Base-by-base conservation (phyloP, 129 eudicot species). In the Escallonia rubra region DNA sequence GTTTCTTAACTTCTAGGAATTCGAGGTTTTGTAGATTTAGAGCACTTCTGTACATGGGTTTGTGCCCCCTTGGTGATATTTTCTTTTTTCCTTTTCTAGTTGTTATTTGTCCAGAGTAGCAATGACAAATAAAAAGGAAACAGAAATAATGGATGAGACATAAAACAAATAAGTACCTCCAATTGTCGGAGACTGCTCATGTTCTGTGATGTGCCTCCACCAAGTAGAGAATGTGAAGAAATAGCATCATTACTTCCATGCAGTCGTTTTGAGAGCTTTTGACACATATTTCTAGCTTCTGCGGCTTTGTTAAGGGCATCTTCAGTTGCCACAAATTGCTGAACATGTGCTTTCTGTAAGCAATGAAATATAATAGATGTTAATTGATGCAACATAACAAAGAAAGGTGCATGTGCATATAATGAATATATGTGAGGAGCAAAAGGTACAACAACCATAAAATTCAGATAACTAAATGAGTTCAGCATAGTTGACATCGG, bases 271-370 rank as follows among this genome's bases (percentile, higher is more conserved):
- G 87, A 65, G 59, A 94, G 93, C 68, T 79, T 81, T 67, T 89
- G 88, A 51, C 82, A 85, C 67, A 40, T 43, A 53, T 60, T 87
- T 69, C 86, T 83, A 59, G 99, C 99, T 70, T 93, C 99, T 58
- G 95, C 90, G 72, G 93, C 99, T 84, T 85, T 89, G 76, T 94
- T 94, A 14, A 87, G 83, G 55, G 93, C 88, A 87, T 94, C 97
- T 78, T 94, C 99, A 71, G 96, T 94, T 40, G 99, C 97, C 80
- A 89, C 71, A 82, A 89, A 94, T 78, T 89, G 86, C 71, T 89
- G 93, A 59, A 89, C 89, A 76, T 94, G 99, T 68, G 95, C 99
- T 87, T 94, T 94, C 97, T 94, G 88, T 47, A 68, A 78, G 59
- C 66, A 59, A n/a, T 39, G 64, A 41, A 43, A 44, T 7, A 70